phyloP scores from a whole-genome alignment of 2,329 filamentous ascomycete species.

The Aspergillus melleus region DNA sequence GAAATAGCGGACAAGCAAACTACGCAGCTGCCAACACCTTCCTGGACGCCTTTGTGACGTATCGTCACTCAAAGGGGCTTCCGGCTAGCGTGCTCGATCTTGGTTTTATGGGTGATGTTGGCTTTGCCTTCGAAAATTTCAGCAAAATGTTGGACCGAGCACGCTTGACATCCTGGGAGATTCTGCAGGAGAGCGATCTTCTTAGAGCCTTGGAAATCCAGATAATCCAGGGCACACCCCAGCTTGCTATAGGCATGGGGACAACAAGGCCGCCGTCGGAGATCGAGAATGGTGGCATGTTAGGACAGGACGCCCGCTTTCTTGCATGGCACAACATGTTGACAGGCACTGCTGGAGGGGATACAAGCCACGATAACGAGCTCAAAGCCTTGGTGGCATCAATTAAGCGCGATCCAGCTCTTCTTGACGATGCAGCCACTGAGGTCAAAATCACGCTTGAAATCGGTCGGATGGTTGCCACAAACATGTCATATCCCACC shows the following conservation, averaged over 20 bases:
- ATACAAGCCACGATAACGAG: background rate
- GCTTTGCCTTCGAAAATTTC: conserved; percentile 12
- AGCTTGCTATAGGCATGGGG: conserved; percentile 5
- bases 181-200: conserved; percentile 7
- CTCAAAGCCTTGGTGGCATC: conserved; percentile 4
- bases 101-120: conserved; percentile 17
- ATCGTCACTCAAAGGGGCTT: conserved; percentile 19
- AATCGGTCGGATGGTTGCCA: conserved; percentile 9
- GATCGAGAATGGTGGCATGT: background rate
- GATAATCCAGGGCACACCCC: background rate
- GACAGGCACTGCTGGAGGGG: background rate
- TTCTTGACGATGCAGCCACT: conserved; percentile 9
- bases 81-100: conserved; percentile 17
- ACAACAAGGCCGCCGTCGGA: background rate
- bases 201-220: conserved; percentile 5
- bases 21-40: conserved; percentile 41
- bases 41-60: conserved; percentile 27
- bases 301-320: conserved; percentile 10
- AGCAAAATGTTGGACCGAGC: conserved; percentile 15
- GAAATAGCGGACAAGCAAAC: conserved; percentile 28
- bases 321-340: conserved; percentile 7
- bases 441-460: conserved; percentile 10
- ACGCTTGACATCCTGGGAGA: conserved; percentile 11
- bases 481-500: conserved; percentile 9
- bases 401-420: conserved; percentile 5